Percentiles rank a stretch among this genome's conserved stretches.
Conservation (phyloP, 176 grass and related monocot species). For the Musa beccarii region DNA sequence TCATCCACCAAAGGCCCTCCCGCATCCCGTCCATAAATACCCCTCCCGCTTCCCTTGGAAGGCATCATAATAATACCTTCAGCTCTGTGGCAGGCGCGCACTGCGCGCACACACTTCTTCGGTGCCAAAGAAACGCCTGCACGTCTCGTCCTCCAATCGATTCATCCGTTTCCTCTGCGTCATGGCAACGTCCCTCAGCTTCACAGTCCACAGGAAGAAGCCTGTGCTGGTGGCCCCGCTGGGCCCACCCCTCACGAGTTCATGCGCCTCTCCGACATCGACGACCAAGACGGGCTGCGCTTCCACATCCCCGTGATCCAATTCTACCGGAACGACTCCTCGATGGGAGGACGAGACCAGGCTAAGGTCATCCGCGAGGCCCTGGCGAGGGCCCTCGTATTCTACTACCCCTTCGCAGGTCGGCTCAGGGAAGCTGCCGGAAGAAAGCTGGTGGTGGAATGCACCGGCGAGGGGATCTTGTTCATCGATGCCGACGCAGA, state of each 20-base stretch:
- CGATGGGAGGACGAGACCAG: background rate
- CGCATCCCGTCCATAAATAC: too few species aligned
- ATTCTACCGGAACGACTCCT: background rate
- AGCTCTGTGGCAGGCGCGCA: too few species aligned
- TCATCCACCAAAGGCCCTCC: too few species aligned
- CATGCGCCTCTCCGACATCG: constrained; percentile 12
- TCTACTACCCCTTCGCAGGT: constrained; percentile 80
- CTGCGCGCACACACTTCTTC: too few species aligned
- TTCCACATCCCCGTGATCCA: constrained; percentile 18
- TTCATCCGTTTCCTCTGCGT: too few species aligned
- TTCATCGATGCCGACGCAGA: constrained; percentile 75
- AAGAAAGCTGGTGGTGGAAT: constrained; percentile 73
- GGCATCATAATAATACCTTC: too few species aligned
- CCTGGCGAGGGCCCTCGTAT: constrained; percentile 54
- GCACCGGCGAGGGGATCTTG: constrained; percentile 67
- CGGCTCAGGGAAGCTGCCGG: constrained; percentile 46
- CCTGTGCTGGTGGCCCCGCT: constrained; percentile 5
- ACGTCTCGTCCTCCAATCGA: too few species aligned
- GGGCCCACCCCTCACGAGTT: background rate
- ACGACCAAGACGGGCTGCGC: constrained; percentile 18
- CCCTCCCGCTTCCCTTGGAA: too few species aligned
- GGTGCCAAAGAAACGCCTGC: too few species aligned
- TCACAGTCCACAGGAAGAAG: constrained; percentile 2
- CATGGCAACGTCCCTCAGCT: background rate
- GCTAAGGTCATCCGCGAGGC: constrained; percentile 50